Evolutionary conservation across 495 filamentous ascomycete species (phyloP).

Genomic region (Pseudevernia furfuracea): DNA sequence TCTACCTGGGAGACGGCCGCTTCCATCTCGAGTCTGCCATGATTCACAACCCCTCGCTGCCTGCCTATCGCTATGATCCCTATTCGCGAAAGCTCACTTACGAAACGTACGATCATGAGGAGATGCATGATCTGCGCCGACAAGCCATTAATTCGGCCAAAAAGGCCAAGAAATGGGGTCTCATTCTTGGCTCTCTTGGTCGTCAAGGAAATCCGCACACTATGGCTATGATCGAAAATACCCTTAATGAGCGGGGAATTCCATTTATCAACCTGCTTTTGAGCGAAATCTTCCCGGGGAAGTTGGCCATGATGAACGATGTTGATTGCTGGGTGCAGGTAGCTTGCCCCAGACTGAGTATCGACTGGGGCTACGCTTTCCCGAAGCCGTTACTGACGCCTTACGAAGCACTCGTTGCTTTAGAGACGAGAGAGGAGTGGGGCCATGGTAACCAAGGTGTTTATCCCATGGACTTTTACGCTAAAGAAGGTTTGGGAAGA

Average conservation of each 20-base stretch:
- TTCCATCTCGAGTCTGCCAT: slow-evolving; percentile 98
- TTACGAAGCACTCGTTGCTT: slow-evolving; percentile 85
- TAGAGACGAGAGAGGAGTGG: slow-evolving; percentile 74
- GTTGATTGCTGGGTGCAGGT: slow-evolving; percentile 98
- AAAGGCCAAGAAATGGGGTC: slow-evolving; percentile 76
- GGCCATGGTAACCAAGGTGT: slow-evolving; percentile 54
- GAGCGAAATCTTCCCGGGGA: slow-evolving; percentile 92
- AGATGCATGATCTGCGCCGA: slow-evolving; percentile 74
- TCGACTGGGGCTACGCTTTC: slow-evolving; percentile 99
- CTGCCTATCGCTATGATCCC: slow-evolving; percentile 94
- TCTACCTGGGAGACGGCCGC: slow-evolving; percentile 92
- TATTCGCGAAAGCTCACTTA: slow-evolving; percentile 86
- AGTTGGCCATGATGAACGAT: slow-evolving; percentile 83
- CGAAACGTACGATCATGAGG: slow-evolving; percentile 81
- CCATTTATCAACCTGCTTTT: slow-evolving; percentile 76
- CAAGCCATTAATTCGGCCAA: slow-evolving; percentile 69
- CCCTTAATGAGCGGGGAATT: slow-evolving; percentile 58
- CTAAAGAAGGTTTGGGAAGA: slow-evolving; percentile 80
- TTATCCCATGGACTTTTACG: slow-evolving; percentile 99
- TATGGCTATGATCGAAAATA: slow-evolving; percentile 72
- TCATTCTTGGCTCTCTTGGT: slow-evolving; percentile 87
- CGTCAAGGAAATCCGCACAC: slow-evolving; percentile 94
- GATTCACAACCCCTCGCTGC: slow-evolving; percentile 89
- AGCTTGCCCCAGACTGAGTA: slow-evolving; percentile 87
- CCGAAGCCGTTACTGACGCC: slow-evolving; percentile 79